phyloP scores from a whole-genome alignment of 805 yeast genomes.

The Candida tammaniensis region DNA sequence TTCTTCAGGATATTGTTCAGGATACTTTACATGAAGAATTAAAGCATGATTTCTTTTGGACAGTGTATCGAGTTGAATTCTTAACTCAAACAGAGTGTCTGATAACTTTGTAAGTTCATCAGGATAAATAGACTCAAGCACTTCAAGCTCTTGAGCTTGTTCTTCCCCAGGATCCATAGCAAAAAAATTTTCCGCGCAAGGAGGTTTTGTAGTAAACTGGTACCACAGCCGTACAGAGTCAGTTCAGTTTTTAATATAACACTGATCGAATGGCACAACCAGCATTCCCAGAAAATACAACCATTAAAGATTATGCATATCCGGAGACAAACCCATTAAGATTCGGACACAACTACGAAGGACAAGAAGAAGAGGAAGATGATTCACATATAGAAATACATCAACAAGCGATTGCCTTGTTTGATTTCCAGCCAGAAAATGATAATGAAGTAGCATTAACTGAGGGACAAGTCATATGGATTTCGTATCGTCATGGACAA shows the following conservation, averaged over 20 bases:
- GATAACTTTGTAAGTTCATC: constrained; percentile 62
- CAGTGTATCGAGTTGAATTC: constrained; percentile 64
- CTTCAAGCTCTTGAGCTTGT: constrained; percentile 86
- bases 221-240: too few species aligned
- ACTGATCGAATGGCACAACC: too few species aligned
- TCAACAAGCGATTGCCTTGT: constrained; percentile 76
- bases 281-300: constrained; percentile 23
- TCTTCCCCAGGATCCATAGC: constrained; percentile 77
- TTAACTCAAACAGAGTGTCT: constrained; percentile 47
- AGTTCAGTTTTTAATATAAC: too few species aligned
- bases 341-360: constrained; percentile 44
- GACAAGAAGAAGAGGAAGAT: constrained; percentile 13
- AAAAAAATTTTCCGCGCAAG: not conserved
- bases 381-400: constrained; percentile 30
- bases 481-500: constrained; percentile 90
- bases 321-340: constrained; percentile 65
- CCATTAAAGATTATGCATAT: constrained; percentile 83
- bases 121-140: constrained; percentile 87
- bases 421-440: constrained; percentile 89
- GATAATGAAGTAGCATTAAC: constrained; percentile 79
- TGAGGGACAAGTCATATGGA: constrained; percentile 83
- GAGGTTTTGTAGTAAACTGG: too few species aligned
- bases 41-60: constrained; percentile 58
- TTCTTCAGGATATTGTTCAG: constrained; percentile 78
- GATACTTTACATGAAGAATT: constrained; percentile 62